Conservation (phyloP, 805 yeast species). For the Jamesozyma gamospora region DNA sequence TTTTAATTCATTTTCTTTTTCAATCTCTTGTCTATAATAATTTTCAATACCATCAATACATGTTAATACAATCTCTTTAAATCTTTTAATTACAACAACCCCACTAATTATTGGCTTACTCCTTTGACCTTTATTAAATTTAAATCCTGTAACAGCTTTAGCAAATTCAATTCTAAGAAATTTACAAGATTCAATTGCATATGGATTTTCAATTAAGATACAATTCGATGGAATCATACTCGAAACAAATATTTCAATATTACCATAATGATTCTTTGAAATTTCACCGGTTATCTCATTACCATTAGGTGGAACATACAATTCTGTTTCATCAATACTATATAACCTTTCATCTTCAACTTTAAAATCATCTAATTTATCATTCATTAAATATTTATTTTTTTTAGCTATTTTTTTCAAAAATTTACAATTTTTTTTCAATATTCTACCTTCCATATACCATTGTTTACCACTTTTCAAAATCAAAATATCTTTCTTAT, state of each 20-base stretch:
- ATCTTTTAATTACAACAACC: constrained; percentile 57
- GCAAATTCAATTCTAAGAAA: constrained; percentile 68
- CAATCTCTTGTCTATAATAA: constrained; percentile 30
- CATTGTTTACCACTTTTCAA: constrained; percentile 74
- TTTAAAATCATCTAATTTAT: constrained; percentile 40
- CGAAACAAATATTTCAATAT: constrained; percentile 68
- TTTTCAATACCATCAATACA: constrained; percentile 25
- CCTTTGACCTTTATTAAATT: constrained; percentile 41
- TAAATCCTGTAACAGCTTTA: constrained; percentile 79
- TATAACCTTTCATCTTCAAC: constrained; percentile 61
- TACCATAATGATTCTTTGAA: constrained; percentile 70
- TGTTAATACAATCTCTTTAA: constrained; percentile 25
- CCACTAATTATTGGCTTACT: constrained; percentile 67
- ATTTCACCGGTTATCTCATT: constrained; percentile 50
- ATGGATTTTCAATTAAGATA: constrained; percentile 42
- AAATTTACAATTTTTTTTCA: constrained; percentile 64
- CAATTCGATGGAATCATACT: constrained; percentile 83
- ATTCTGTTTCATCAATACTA: constrained; percentile 67
- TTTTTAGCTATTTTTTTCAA: constrained; percentile 36
- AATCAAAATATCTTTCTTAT: constrained; percentile 50
- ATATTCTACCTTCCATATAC: constrained; percentile 70
- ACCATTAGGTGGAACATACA: constrained; percentile 54
- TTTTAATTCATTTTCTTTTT: constrained; percentile 35
- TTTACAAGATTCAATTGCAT: constrained; percentile 62
- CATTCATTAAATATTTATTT: constrained; percentile 32